Evolutionary conservation across 805 yeast species (phyloP).

Genomic region (Pichia ethanolica): DNA sequence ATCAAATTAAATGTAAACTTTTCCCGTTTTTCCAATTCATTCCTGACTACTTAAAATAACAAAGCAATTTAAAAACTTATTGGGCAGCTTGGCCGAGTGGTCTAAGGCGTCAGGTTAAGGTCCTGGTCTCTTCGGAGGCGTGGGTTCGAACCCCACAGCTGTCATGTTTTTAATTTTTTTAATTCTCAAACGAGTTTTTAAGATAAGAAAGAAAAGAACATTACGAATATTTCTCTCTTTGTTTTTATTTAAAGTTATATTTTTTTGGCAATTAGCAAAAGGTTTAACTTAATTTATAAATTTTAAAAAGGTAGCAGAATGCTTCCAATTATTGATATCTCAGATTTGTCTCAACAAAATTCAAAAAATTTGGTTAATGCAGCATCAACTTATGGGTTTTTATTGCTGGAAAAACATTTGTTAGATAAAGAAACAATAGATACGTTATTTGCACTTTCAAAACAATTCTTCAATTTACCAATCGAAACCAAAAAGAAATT

Average conservation of each 20-base stretch:
- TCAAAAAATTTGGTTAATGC: constrained; percentile 37
- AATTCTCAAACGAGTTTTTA: too few species aligned
- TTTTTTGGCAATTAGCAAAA: too few species aligned
- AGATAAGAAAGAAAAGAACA: too few species aligned
- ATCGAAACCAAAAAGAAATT: constrained; percentile 27
- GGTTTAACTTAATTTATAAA: too few species aligned
- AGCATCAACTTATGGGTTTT: constrained; percentile 40
- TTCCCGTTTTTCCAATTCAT: too few species aligned
- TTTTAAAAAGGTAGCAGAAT: background rate
- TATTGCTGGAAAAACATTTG: constrained; percentile 41
- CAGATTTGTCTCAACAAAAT: constrained; percentile 1
- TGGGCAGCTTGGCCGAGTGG: constrained; percentile 39
- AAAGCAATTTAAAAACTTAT: too few species aligned
- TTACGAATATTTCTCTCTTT: too few species aligned
- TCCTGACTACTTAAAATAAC: too few species aligned
- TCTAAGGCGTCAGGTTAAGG: constrained; percentile 40
- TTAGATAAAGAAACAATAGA: constrained; percentile 30
- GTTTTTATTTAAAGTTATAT: too few species aligned
- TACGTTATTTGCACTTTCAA: constrained; percentile 30
- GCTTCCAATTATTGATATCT: constrained; percentile 3
- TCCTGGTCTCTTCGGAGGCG: constrained; percentile 82
- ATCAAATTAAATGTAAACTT: too few species aligned
- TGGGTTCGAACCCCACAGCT: constrained; percentile 83
- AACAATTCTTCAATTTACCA: constrained; percentile 34
- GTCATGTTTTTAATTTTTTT: constrained; percentile 31